Conservation (phyloP, 257 asterid genomes). For the Scutellaria baicalensis region DNA sequence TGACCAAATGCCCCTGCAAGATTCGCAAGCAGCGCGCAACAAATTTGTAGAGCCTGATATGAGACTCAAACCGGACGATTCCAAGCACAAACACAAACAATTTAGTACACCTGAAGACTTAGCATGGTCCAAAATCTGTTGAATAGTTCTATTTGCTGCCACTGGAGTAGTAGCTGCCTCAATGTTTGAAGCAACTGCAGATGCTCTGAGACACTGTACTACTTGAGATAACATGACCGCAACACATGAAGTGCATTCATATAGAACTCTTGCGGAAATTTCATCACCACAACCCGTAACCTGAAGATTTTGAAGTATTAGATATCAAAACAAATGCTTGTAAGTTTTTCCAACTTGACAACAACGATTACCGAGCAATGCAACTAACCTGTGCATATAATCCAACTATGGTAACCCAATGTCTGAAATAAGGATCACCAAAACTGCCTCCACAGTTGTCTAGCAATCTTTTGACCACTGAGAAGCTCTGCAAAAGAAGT, state of each 20-base stretch:
- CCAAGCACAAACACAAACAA: slow-evolving; percentile 68
- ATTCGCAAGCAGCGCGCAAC: slow-evolving; percentile 92
- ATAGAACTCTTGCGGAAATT: slow-evolving; percentile 66
- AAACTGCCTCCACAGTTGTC: slow-evolving; percentile 51
- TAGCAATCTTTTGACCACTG: slow-evolving; percentile 58
- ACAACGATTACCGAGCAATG: slow-evolving; percentile 3
- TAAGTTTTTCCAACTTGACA: slow-evolving; percentile 7
- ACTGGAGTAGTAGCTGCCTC: slow-evolving; percentile 36
- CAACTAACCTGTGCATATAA: slow-evolving; percentile 73
- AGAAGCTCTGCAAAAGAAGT: slow-evolving; percentile 63
- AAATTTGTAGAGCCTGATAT: slow-evolving; percentile 82
- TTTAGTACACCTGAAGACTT: slow-evolving; percentile 58
- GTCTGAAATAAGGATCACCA: slow-evolving; percentile 51
- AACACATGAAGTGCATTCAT: slow-evolving; percentile 80
- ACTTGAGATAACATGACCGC: slow-evolving; percentile 69
- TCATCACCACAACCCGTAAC: slow-evolving; percentile 55
- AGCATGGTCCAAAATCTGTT: slow-evolving; percentile 64
- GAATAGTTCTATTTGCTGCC: slow-evolving; percentile 37
- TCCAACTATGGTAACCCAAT: slow-evolving; percentile 67
- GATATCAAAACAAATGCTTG: slow-evolving; percentile 12
- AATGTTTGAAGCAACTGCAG: slow-evolving; percentile 40
- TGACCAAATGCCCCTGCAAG: slow-evolving; percentile 80
- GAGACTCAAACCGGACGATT: slow-evolving; percentile 77
- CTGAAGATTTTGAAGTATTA: slow-evolving; percentile 35
- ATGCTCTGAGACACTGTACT: slow-evolving; percentile 63